A percentile compares a stretch with the other conserved stretches of the same genome.
Conservation (phyloP, 2,329 filamentous ascomycete genomes). For the Botrytis hyacinthi region DNA sequence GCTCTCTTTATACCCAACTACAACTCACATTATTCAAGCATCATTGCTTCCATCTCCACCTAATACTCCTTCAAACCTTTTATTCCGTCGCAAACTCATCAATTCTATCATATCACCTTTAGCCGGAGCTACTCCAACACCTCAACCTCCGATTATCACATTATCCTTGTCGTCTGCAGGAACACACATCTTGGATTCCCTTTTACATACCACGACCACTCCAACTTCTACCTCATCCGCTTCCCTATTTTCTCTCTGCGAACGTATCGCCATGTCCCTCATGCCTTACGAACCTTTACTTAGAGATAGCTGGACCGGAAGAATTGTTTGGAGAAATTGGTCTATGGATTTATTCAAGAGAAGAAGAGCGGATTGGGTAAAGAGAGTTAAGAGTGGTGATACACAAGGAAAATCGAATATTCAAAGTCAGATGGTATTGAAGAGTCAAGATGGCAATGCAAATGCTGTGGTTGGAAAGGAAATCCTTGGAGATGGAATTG, state of each 20-base stretch:
- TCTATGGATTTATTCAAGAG: conserved; percentile 69
- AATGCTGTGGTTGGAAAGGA: conserved; percentile 11
- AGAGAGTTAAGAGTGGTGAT: conserved; percentile 43
- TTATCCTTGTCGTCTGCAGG: conserved; percentile 57
- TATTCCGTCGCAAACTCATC: conserved; percentile 62
- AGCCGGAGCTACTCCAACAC: background rate
- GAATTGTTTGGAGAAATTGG: conserved; percentile 73
- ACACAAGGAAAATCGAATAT: conserved; percentile 8
- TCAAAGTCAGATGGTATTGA: background rate
- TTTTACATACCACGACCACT: conserved; percentile 48
- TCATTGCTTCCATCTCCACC: conserved; percentile 55
- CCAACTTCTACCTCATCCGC: conserved; percentile 24
- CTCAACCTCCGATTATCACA: conserved; percentile 25
- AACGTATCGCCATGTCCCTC: conserved; percentile 64
- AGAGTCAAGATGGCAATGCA: conserved; percentile 16
- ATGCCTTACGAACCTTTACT: conserved; percentile 56
- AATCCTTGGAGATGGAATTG: conserved; percentile 2
- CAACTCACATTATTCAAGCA: conserved; percentile 63
- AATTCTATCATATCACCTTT: conserved; percentile 51
- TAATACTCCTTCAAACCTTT: conserved; percentile 53
- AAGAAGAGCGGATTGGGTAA: conserved; percentile 61
- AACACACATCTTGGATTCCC: conserved; percentile 65
- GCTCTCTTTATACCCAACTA: conserved; percentile 54
- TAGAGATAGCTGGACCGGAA: conserved; percentile 62
- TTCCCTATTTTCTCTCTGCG: conserved; percentile 61